Base-by-base conservation (phyloP, 2,329 filamentous ascomycete genomes). In the Talaromyces pinophilus region DNA sequence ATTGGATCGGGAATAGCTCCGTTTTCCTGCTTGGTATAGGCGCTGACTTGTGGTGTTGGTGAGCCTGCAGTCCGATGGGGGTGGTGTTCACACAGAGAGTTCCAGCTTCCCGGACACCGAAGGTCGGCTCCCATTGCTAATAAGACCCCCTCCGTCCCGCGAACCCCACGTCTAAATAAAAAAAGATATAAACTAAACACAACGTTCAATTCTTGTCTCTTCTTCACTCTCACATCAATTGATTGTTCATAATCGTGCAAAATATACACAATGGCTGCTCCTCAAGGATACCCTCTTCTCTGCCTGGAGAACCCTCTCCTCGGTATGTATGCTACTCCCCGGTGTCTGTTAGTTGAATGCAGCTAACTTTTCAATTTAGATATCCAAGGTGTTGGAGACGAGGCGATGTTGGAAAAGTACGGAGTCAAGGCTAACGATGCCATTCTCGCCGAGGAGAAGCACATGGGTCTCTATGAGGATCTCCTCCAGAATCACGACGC, bases 251-350 rank as follows among this genome's bases (percentile, higher is more conserved):
- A 28, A 55, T 54, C 44, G 25, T 65, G 35, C 33, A 35, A 60
- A 35, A n/a, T 50, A 40, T 59, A n/a, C 35, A 67, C 28, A 63
- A 96, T 96, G 92, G 85, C 91, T 77, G 80, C 89, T 73, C 78
- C 81, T 73, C 90, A 93, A 82, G 90, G 93, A 81, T 98, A 90
- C 84, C 86, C 92, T 81, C 90, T 99, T 75, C 86, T 98, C 77
- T 95, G 91, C 82, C 83, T 99, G 75, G 95, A 97, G 90, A 99
- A 99, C 82, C 95, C 95, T 80, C 89, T 99, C 74, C 91, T 99
- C 75, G 94, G 91, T 93, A 83, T 73, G 86, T 81, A 25, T 33
- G 35, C 10, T 54, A 28, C 50, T 61, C 7, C 10, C 33, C 17
- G 22, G 15, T 33, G 33, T 25, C 15, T 40, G 33, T 57, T 38